Evolutionary conservation across 805 yeast species (phyloP), one percentile per base, ranked within the genome.

Genomic region (Myxozyma kluyveri): DNA sequence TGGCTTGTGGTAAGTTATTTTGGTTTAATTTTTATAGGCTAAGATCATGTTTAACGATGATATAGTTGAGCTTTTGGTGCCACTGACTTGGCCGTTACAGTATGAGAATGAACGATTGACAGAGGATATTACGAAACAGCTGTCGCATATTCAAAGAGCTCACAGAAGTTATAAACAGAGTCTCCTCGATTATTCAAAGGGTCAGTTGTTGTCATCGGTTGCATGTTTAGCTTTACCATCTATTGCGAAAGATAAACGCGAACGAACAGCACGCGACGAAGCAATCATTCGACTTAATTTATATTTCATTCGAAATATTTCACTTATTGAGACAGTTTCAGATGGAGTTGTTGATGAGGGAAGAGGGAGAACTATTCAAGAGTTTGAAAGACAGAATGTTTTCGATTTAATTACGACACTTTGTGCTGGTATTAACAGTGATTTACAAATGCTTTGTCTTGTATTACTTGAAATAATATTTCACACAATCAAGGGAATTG

Each of bases 21-120:
- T 33, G n/a, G 3, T 4, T 23, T 21, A 17, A 19, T 24, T 7
- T 31, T 27, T 21, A 22, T 3, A 27, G 19, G 18, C 18, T 3
- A 3, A 7, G 6, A 19, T n/a, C n/a, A 24, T 32, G 18, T 44
- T 46, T 22, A 43, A 23, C 7, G 12, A 3, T 27, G 9, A 18
- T 17, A n/a, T 33, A 55, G 60, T 93, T 49, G 96, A 93, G 67
- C 67, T 93, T 4, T 69, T 93, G 52, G 96, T 88, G 1, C 80
- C 87, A 1, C 73, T 93, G 63, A 86, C 96, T 0, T 86, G 95
- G 87, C 98, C 98, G 0, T 65, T 86, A 4, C 81, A 81, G 31
- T 66, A 88, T n/a, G 77, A 73, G 46, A 69, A 76, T 7, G 79
- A 76, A 19, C 79, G 79, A n/a, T 76, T 83, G 2, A 72, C 83